Evolutionary conservation across 768 basidiomycete species (phyloP), one percentile per base, ranked within the genome.

Genomic region (Boletus tomentosulus): DNA sequence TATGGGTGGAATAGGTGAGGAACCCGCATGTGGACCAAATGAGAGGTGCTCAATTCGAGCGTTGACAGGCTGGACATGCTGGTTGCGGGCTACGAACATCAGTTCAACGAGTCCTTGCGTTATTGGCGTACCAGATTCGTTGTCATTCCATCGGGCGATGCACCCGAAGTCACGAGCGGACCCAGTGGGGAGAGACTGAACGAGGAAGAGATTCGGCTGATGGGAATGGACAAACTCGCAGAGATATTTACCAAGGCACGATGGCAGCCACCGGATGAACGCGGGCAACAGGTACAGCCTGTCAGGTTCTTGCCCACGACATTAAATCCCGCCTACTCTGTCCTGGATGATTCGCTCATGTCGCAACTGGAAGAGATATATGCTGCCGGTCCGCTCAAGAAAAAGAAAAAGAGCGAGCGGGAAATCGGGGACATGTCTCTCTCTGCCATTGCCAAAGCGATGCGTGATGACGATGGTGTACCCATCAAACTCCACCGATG

Each of bases 121-220:
- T 96, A 96, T 62, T 97, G 96, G 92, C 81, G 95, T 12, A 98
- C 94, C 0, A 79, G 95, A 22, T 97, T 97, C 67, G 79, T 98
- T 25, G 84, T 99, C 19, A 89, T 99, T 28, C 96, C 96, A 0
- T 86, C 92, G 0, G 76, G 81, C 13, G 87, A 91, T 35, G 78
- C 83, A 55, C 92, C 81, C 4, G 72, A 76, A 33, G 66, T 77
- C 2, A 78, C 73, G 42, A 72, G 75, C 12, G 83, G 85, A 0
- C 78, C 87, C 0, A 78, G 79, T 2, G 88, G 86, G 1, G 93
- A 96, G 66, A 77, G 76, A 50, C 77, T 96, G 46, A 83, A 85
- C 59, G 90, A 92, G 30, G 91, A 94, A 68, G 94, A 96, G 69
- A 85, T 87, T 15, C 86, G 91, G 15, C 78, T 97, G 24, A 73